These are phyloP conservation scores for Rhizophagus sp. DNA, from an alignment of 192 early-diverging fungal genomes.

Conservation along the genomic window DNA sequence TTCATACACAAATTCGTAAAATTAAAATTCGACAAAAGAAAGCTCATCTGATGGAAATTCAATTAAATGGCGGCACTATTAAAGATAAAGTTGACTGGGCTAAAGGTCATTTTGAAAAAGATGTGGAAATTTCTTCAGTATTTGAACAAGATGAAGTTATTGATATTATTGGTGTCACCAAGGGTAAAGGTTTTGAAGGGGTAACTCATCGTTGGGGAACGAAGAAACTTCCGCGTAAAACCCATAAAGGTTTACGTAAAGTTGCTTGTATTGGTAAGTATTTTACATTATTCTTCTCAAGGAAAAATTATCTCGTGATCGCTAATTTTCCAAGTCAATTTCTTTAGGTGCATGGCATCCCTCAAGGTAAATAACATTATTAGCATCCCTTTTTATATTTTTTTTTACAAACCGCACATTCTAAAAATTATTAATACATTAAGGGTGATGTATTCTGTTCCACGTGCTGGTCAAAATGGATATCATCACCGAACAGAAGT, in stretches of 20 bases:
- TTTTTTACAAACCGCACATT: neutral
- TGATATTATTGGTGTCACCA: conserved; percentile 98
- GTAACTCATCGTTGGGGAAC: conserved; percentile 99
- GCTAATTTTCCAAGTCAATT: neutral
- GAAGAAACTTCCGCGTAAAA: conserved; percentile 99
- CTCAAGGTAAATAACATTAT: conserved; percentile 24
- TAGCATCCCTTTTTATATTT: neutral
- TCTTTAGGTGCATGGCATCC: conserved; percentile 32
- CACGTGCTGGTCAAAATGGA: conserved; percentile 99
- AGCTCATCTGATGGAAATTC: conserved; percentile 99
- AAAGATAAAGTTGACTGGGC: conserved; percentile 98
- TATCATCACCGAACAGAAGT: conserved; percentile 99
- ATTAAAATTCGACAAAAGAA: conserved; percentile 97
- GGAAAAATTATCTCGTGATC: neutral
- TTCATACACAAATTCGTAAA: conserved; percentile 97
- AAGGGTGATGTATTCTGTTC: conserved; percentile 98
- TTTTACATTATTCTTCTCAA: conserved; percentile 24
- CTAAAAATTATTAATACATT: conserved; percentile 67
- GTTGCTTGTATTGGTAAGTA: conserved; percentile 99
- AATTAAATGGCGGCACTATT: conserved; percentile 97
- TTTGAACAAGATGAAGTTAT: conserved; percentile 99
- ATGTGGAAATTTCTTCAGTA: conserved; percentile 81
- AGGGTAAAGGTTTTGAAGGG: conserved; percentile 99
- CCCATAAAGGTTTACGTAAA: conserved; percentile 99
- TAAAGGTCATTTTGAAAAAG: conserved; percentile 97